These are phyloP conservation scores for Klebsormidium nitens DNA, from an alignment of 139 green algal species.

Conservation along the genomic window DNA sequence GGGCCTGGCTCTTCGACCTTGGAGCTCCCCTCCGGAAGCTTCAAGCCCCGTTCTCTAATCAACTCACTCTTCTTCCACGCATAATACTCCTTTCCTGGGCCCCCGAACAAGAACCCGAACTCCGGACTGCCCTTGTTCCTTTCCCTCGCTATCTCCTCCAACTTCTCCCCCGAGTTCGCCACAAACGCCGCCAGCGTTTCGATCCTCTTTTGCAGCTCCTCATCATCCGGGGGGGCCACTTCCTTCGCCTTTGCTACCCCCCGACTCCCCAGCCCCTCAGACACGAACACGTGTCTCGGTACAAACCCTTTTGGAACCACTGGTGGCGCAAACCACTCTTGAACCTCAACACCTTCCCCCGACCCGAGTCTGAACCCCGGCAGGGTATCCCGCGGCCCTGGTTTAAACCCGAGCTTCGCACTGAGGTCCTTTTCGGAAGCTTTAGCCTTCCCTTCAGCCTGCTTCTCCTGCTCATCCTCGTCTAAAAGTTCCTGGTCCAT, in stretches of 20 bases:
- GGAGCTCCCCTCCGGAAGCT: not conserved
- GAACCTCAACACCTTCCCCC: no score
- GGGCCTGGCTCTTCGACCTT: no score
- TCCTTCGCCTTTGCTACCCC: not conserved
- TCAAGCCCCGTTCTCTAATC: not conserved
- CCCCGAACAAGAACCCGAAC: slow-evolving; percentile 24
- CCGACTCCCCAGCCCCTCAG: not conserved
- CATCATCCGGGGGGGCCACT: not conserved
- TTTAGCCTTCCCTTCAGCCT: no score
- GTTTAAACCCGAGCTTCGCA: no score
- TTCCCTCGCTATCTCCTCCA: slow-evolving; percentile 13
- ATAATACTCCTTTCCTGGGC: slow-evolving; percentile 23
- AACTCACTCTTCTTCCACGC: no score
- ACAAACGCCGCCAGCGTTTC: slow-evolving; percentile 27
- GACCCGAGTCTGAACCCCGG: no score
- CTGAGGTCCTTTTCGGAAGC: no score
- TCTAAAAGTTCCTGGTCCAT: no score
- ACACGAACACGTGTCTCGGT: slow-evolving; percentile 10
- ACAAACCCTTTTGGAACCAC: slow-evolving; percentile 7
- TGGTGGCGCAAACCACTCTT: slow-evolving; percentile 20
- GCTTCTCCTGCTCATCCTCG: no score
- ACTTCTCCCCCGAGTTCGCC: slow-evolving; percentile 11
- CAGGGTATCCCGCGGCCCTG: no score
- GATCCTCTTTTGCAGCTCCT: not conserved
- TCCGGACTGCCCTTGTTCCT: slow-evolving; percentile 1